Percentiles rank a stretch among this genome's conserved stretches.
Conservation (phyloP, 192 early-diverging fungal species). For the Coemansia aciculifera region DNA sequence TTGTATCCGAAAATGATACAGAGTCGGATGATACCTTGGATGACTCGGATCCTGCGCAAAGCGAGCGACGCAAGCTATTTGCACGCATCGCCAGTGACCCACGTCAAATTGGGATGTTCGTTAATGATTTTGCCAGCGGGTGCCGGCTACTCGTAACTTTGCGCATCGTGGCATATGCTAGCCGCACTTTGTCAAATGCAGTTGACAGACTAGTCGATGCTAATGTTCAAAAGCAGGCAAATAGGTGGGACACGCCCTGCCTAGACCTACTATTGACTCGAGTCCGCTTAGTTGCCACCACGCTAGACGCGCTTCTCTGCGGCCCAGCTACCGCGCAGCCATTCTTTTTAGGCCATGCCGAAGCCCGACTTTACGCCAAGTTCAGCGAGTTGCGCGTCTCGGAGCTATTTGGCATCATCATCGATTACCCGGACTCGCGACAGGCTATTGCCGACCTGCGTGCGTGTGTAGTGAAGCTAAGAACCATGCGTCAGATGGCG, state of each 20-base stretch:
- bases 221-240: conserved; percentile 6
- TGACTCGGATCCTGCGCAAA: neutral
- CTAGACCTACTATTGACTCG: conserved; percentile 5
- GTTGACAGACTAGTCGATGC: conserved; percentile 13
- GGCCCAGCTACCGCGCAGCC: neutral
- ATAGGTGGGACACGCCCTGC: conserved; percentile 21
- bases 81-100: neutral
- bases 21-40: neutral
- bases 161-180: conserved; percentile 4
- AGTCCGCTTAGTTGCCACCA: neutral
- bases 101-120: neutral
- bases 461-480: conserved; percentile 29
- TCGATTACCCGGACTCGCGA: conserved; percentile 67
- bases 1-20: neutral
- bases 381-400: conserved; percentile 45
- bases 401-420: conserved; percentile 73
- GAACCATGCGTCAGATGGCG: conserved; percentile 28
- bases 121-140: conserved; percentile 6
- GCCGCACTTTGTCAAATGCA: neutral
- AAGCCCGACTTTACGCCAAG: conserved; percentile 8
- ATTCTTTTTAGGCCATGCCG: neutral
- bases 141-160: conserved; percentile 18
- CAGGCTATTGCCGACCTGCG: conserved; percentile 65
- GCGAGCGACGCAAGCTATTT: conserved; percentile 3
- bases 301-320: conserved; percentile 17